Evolutionary conservation across 768 basidiomycete species (phyloP).

Genomic region (Boletus edulis): DNA sequence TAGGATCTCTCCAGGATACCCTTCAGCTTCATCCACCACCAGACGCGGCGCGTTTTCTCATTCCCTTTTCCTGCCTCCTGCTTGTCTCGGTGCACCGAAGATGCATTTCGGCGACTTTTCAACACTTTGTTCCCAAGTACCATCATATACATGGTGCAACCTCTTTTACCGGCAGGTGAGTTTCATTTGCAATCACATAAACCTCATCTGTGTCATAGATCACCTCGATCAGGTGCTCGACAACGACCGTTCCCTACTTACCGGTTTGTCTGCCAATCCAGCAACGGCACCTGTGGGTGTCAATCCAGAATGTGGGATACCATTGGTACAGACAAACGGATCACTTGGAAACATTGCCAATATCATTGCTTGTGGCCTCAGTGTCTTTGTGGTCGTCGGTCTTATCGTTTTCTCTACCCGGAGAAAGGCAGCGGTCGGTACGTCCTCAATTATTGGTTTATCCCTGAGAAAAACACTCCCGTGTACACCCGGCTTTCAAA

Average conservation of each 20-base stretch:
- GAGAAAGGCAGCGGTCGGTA: conserved; percentile 87
- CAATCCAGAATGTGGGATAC: conserved; percentile 78
- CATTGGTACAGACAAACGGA: conserved; percentile 51
- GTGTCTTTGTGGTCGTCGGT: conserved; percentile 54
- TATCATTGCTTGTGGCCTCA: conserved; percentile 75
- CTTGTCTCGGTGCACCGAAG: conserved; percentile 2
- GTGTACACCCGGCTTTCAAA: background rate
- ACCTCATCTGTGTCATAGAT: conserved; percentile 15
- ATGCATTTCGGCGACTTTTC: conserved; percentile 76
- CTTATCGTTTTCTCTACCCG: conserved; percentile 59
- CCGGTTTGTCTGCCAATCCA: conserved; percentile 43
- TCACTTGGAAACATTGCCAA: conserved; percentile 85
- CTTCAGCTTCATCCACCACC: background rate
- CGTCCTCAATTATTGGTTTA: conserved; percentile 27
- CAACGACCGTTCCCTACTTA: conserved; percentile 33
- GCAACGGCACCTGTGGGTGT: conserved; percentile 75
- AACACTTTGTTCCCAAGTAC: conserved; percentile 62
- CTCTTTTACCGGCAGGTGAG: conserved; percentile 87
- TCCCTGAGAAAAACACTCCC: background rate
- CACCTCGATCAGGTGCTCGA: conserved; percentile 39
- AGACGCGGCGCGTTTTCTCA: conserved; percentile 2
- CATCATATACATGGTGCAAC: conserved; percentile 91
- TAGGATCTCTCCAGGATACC: conserved; percentile 16
- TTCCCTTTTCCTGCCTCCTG: background rate
- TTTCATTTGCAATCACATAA: conserved; percentile 12